Percentiles rank a stretch among this genome's conserved stretches.
These are phyloP conservation scores for Metarhizium humberi DNA, from an alignment of 2,329 filamentous ascomycete genomes.

Conservation along the genomic window DNA sequence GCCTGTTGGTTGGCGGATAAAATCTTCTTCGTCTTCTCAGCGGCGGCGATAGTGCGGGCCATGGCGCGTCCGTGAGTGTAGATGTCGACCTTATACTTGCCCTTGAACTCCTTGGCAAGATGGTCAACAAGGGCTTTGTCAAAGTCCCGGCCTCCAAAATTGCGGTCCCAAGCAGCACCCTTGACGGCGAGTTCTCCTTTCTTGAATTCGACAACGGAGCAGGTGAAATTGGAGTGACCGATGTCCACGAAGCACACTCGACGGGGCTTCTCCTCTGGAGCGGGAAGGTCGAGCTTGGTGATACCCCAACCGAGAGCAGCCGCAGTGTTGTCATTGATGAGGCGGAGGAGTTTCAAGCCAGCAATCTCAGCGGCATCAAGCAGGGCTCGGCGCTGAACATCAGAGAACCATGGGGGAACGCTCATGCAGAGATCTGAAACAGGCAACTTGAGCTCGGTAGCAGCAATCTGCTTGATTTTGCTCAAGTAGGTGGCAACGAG, in stretches of 20 bases:
- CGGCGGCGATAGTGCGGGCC: slow-evolving; percentile 76
- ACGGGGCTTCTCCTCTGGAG: slow-evolving; percentile 81
- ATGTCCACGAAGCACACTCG: slow-evolving; percentile 90
- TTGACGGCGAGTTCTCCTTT: slow-evolving; percentile 96
- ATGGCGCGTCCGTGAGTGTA: slow-evolving; percentile 81
- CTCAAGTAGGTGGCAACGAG: slow-evolving; percentile 90
- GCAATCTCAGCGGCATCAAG: slow-evolving; percentile 91
- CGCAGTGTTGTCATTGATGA: slow-evolving; percentile 97
- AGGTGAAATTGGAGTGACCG: slow-evolving; percentile 92
- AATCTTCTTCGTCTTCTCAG: slow-evolving; percentile 98
- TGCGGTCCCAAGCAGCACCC: slow-evolving; percentile 83
- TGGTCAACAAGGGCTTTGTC: slow-evolving; percentile 93
- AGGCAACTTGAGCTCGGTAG: slow-evolving; percentile 78
- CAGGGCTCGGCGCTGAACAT: slow-evolving; percentile 79
- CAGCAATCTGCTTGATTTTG: slow-evolving; percentile 85
- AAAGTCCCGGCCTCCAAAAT: slow-evolving; percentile 96
- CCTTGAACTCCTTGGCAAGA: slow-evolving; percentile 91
- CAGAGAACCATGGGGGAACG: slow-evolving; percentile 94
- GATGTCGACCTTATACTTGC: slow-evolving; percentile 97
- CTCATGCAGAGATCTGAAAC: slow-evolving; percentile 92
- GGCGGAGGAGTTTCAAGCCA: slow-evolving; percentile 80
- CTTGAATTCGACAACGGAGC: slow-evolving; percentile 88
- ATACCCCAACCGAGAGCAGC: slow-evolving; percentile 95
- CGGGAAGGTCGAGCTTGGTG: slow-evolving; percentile 89
- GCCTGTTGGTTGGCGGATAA: slow-evolving; percentile 90